phyloP scores from a whole-genome alignment of 225 moss, liverwort and hornwort genomes.

The Physcomitrellopsis africana region DNA sequence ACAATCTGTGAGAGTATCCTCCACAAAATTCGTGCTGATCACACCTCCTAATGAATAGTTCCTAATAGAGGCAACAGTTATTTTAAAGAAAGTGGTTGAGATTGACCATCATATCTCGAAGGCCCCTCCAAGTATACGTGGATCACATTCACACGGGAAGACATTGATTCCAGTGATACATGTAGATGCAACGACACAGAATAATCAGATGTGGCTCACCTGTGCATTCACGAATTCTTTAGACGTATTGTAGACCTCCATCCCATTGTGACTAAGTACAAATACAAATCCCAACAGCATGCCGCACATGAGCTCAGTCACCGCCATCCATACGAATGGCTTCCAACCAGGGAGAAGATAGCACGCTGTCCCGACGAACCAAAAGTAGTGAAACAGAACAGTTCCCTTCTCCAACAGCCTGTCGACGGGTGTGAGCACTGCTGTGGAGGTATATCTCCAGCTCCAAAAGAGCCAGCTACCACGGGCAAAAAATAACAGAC shows the following conservation, averaged over 20 bases:
- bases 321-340: conserved; percentile 73
- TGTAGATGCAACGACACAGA: too few relatives aligned
- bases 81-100: too few relatives aligned
- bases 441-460: conserved; percentile 39
- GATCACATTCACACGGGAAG: too few relatives aligned
- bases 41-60: too few relatives aligned
- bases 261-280: conserved; percentile 96
- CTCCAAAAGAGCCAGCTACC: conserved; percentile 95
- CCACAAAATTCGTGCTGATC: too few relatives aligned
- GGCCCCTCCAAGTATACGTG: too few relatives aligned
- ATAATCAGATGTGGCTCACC: conserved; percentile 22
- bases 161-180: too few relatives aligned
- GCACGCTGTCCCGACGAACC: conserved; percentile 52
- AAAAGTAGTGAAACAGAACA: conserved; percentile 62
- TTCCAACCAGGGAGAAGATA: conserved; percentile 65
- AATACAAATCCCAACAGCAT: conserved; percentile 84
- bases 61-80: too few relatives aligned
- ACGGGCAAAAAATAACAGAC: conserved; percentile 82
- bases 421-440: conserved; percentile 46
- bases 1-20: background rate
- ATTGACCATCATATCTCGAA: too few relatives aligned
- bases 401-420: conserved; percentile 67
- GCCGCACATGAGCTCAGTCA: conserved; percentile 74
- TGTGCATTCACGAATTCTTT: conserved; percentile 94
- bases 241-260: conserved; percentile 92